Conservation (phyloP, 106 monocot species). For the Allium fistulosum region DNA sequence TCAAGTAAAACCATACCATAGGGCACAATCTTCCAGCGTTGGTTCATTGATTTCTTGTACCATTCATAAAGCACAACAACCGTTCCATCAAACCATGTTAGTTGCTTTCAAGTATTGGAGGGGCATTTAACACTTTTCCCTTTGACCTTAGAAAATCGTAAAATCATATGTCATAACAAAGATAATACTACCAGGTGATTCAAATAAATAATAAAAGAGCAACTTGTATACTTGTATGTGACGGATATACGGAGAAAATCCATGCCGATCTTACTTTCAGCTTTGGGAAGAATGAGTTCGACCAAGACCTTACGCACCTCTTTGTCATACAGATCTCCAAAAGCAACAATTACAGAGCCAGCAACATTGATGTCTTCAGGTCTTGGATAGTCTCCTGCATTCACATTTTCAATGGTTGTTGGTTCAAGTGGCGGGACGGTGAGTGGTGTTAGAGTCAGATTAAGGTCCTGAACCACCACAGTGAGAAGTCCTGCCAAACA, state of each 20-base stretch:
- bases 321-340: not conserved
- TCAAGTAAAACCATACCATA: not conserved
- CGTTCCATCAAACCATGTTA: conserved; percentile 50
- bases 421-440: not conserved
- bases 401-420: not conserved
- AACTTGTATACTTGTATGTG: no score
- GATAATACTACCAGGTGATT: no score
- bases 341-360: not conserved
- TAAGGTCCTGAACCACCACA: no score
- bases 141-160: no score
- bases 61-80: conserved; percentile 42
- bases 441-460: not conserved
- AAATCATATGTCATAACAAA: no score
- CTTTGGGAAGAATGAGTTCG: no score
- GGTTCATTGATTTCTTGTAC: conserved; percentile 38
- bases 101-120: no score
- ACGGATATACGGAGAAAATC: not conserved
- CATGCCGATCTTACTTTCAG: not conserved
- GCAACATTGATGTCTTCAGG: not conserved
- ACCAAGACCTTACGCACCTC: no score
- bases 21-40: conserved; percentile 49
- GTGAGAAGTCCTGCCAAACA: no score
- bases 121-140: no score
- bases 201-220: no score
- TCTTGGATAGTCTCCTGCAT: not conserved